Base-by-base conservation (phyloP, 805 yeast genomes). In the Metschnikowia shivogae region DNA sequence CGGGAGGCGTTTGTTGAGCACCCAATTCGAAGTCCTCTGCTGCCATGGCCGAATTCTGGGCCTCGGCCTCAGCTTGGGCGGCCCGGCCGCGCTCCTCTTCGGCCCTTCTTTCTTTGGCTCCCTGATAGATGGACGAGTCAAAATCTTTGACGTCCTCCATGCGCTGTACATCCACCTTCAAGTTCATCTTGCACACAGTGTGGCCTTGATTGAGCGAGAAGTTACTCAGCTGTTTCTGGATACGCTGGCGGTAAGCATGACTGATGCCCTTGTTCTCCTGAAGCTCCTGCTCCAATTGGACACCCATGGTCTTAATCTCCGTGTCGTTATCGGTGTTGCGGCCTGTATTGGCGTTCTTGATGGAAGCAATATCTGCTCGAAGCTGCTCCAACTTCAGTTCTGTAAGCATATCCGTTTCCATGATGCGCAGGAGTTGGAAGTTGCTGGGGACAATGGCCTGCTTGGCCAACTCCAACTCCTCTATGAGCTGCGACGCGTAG, bases 401-500 rank as follows among this genome's bases (percentile, higher is more conserved):
- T 4, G 54, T 54, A 30, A 58, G 59, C 13, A 48, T 46, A n/a
- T 44, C 46, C 6, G 52, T 45, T 2, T 57, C 63, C 17, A 39
- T 39, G 36, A 65, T 50, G 13, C 56, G 50, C 41, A 46, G 45
- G 43, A 39, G 47, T 35, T 30, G 34, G 26, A 36, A 52, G 29
- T 49, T 53, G 8, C 38, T 50, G 28, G 43, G 54, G 29, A 65
- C 55, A 6, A 70, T 45, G 1, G 60, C 56, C 22, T 58, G 52
- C 24, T 65, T 57, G 50, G 68, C 61, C 54, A 62, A 55, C 43
- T 67, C 70, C 35, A 59, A 50, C 40, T 62, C 65, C 39, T 70
- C 74, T 19, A 67, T 67, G 33, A 62, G 62, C 40, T 60, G 58
- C 34, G 65, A 65, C 41, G 68, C 67, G 24, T 59, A 64, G 14